Percentiles rank a stretch among this genome's conserved stretches.
Evolutionary conservation across 306 rosid species (phyloP).

Genomic region (Vicia faba): DNA sequence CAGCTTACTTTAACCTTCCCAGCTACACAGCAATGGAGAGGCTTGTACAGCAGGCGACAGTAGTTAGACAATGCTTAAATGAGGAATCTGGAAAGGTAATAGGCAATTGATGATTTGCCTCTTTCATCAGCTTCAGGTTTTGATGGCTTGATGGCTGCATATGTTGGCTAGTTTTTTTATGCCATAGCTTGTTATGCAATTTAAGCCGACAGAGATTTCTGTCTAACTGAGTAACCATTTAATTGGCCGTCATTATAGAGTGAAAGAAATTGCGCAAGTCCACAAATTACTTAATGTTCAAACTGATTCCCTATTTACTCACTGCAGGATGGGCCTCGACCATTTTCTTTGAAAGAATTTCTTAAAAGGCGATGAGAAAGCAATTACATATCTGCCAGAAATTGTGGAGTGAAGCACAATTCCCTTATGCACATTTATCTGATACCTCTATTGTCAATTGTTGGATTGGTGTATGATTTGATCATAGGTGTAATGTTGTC

Average conservation of each 20-base stretch:
- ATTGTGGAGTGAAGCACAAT: constrained; percentile 35
- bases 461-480: constrained; percentile 39
- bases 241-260: constrained; percentile 10
- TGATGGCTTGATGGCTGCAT: constrained; percentile 8
- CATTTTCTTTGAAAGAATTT: constrained; percentile 77
- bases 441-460: constrained; percentile 27
- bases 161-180: constrained; percentile 28
- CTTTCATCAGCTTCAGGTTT: constrained; percentile 2
- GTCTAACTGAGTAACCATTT: constrained; percentile 10
- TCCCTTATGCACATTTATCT: constrained; percentile 36
- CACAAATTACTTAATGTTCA: neutral
- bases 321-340: constrained; percentile 64
- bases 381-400: constrained; percentile 25
- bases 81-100: constrained; percentile 73
- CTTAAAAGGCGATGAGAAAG: constrained; percentile 52
- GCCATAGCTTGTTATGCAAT: constrained; percentile 19
- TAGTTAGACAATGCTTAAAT: constrained; percentile 68
- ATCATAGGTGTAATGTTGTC: constrained; percentile 29
- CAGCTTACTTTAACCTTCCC: constrained; percentile 76
- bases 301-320: constrained; percentile 35
- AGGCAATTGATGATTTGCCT: constrained; percentile 30
- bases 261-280: neutral
- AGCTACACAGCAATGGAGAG: constrained; percentile 79
- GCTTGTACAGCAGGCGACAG: constrained; percentile 75
- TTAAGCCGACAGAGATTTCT: constrained; percentile 22